A percentile compares a stretch with the other conserved stretches of the same genome.
These are phyloP conservation scores for Coccinonectria pachysandricola DNA, from an alignment of 2,329 filamentous ascomycete genomes.

Conservation along the genomic window DNA sequence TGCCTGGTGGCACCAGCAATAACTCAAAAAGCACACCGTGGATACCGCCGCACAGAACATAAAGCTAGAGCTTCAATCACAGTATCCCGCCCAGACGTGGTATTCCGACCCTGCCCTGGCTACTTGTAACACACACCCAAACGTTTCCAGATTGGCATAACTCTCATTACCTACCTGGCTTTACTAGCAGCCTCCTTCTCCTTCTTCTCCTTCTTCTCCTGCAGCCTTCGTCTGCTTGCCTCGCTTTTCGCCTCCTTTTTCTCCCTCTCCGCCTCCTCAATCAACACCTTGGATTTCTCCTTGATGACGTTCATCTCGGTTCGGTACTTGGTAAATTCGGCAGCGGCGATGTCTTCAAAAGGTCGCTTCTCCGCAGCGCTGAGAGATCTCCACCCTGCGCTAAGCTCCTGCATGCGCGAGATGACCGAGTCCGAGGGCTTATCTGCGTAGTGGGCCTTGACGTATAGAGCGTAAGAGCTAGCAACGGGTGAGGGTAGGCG, in stretches of 20 bases:
- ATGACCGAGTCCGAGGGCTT: slow-evolving; percentile 8
- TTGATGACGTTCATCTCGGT: slow-evolving; percentile 15
- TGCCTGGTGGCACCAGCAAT: no score
- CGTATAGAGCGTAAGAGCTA: slow-evolving; percentile 26
- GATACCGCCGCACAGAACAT: no score
- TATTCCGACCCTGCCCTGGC: no score
- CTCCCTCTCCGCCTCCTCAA: slow-evolving; percentile 19
- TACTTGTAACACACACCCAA: no score
- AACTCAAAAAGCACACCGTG: no score
- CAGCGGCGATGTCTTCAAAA: slow-evolving; percentile 23
- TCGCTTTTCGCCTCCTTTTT: slow-evolving; percentile 12
- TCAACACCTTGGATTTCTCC: slow-evolving; percentile 23
- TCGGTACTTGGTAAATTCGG: slow-evolving; percentile 6
- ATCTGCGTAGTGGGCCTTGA: slow-evolving; percentile 22
- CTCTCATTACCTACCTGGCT: no score
- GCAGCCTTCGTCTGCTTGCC: slow-evolving; percentile 1
- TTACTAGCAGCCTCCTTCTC: background rate
- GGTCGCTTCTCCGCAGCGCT: slow-evolving; percentile 30
- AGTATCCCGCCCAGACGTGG: no score
- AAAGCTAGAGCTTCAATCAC: no score
- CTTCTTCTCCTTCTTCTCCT: slow-evolving; percentile 4
- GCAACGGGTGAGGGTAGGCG: slow-evolving; percentile 34
- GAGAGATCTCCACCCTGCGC: slow-evolving; percentile 33
- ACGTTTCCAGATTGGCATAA: no score
- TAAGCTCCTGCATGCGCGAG: slow-evolving; percentile 17